phyloP scores from a whole-genome alignment of 2,329 filamentous ascomycete genomes.

The Pseudogymnoascus sp. region DNA sequence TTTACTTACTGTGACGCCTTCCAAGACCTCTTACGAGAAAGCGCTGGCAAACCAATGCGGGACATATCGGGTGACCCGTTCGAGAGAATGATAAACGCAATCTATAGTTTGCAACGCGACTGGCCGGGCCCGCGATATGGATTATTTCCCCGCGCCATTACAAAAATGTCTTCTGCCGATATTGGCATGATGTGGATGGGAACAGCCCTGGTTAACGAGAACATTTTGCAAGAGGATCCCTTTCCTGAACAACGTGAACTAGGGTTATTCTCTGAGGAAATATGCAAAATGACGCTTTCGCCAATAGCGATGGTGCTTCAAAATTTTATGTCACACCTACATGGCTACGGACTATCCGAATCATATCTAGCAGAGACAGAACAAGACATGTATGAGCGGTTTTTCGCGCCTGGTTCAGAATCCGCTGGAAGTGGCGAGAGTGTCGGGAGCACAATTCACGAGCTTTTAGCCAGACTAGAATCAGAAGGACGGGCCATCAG shows the following conservation, averaged over 20 bases:
- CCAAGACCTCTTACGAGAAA: constrained; percentile 24
- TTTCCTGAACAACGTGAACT: not conserved
- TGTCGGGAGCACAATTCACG: not conserved
- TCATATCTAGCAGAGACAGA: not conserved
- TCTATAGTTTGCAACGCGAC: not conserved
- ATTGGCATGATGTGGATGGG: constrained; percentile 2
- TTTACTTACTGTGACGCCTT: constrained; percentile 25
- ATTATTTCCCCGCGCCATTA: not conserved
- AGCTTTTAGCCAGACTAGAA: not conserved
- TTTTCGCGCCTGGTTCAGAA: constrained; percentile 7
- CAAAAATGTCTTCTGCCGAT: not conserved
- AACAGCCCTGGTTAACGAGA: not conserved
- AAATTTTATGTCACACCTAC: not conserved
- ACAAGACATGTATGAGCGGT: constrained; percentile 25
- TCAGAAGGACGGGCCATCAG: not conserved
- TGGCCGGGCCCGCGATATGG: not conserved
- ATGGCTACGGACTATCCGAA: not conserved
- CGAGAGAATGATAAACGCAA: not conserved
- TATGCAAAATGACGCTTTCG: not conserved
- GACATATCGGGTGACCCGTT: not conserved
- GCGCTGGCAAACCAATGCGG: constrained; percentile 4
- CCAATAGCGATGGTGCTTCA: not conserved
- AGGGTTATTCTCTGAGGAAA: not conserved
- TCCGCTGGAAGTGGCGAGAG: not conserved
- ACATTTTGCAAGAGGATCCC: not conserved